Evolutionary conservation across 2,329 filamentous ascomycete species (phyloP), one percentile per base, ranked within the genome.

Genomic region (Paracamarosporium sp.): DNA sequence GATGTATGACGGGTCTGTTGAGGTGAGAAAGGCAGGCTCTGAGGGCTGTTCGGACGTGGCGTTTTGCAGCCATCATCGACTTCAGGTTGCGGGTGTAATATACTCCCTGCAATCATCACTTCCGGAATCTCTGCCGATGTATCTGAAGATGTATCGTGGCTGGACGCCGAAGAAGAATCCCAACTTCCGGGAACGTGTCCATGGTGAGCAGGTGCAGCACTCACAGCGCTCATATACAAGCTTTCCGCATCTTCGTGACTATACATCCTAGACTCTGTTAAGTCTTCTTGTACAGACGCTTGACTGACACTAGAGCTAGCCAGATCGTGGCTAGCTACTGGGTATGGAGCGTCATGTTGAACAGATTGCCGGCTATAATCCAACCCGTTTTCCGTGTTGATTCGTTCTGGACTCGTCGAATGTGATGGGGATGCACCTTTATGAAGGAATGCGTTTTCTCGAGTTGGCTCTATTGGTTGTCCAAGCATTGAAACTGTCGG

Each of bases 241-340:
- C 92, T 95, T 69, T 92, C 88, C 0, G 90, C 91, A 61, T 94
- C 90, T 60, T 92, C 90, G 57, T 92, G 90, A 33, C 86, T 92
- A 68, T 90, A 94, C 1, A 93, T 70, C 38, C 86, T 88, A 5
- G 91, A 94, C 60, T 78, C 66, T 12, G 75, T 56, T 25, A 78
- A 56, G 51, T 73, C 71, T 51, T 71, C 60, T 63, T 56, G 53
- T 6, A 45, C 40, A n/a, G 53, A 38, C 8, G 51, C 41, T 57
- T 54, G 13, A 15, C 51, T 20, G 8, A 20, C 17, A 11, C 17
- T n/a, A 51, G 35, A 22, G 12, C 15, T 28, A 22, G 36, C 5
- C 11, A 31, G 2, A 31, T 48, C 54, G n/a, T 28, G 22, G 45
- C 45, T 15, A 15, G 51, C n/a, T 8, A 17, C 24, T 4, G 56